Evolutionary conservation across 2,329 filamentous ascomycete genomes (phyloP).

Genomic region (Mycosphaerella sp.): DNA sequence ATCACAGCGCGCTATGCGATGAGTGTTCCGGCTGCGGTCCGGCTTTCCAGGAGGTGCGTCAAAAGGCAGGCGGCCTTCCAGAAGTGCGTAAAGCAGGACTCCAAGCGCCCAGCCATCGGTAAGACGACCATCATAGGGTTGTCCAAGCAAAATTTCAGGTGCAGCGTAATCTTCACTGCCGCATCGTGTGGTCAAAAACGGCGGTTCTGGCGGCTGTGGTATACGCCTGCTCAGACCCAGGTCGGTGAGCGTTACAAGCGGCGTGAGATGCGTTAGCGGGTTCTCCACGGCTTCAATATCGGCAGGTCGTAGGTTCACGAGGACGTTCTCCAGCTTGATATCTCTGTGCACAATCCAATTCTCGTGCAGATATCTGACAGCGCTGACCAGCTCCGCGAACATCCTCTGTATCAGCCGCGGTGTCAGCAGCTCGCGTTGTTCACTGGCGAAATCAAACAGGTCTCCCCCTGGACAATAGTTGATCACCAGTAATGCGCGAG

Average conservation of each 20-base stretch:
- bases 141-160: slow-evolving; percentile 91
- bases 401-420: slow-evolving; percentile 71
- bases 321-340: slow-evolving; percentile 96
- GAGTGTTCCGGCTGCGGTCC: slow-evolving; percentile 66
- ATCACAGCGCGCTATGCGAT: slow-evolving; percentile 91
- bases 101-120: slow-evolving; percentile 95
- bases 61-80: slow-evolving; percentile 90
- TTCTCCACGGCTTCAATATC: slow-evolving; percentile 58
- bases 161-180: slow-evolving; percentile 97
- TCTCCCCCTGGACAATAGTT: slow-evolving; percentile 93
- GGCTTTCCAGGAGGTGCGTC: slow-evolving; percentile 78
- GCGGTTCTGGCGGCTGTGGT: slow-evolving; percentile 63
- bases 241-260: slow-evolving; percentile 84
- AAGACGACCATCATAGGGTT: slow-evolving; percentile 84
- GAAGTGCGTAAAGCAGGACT: slow-evolving; percentile 84
- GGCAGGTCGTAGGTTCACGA: slow-evolving; percentile 70
- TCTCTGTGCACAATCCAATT: slow-evolving; percentile 89
- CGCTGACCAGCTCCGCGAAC: slow-evolving; percentile 81
- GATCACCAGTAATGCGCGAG: slow-evolving; percentile 75
- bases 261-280: slow-evolving; percentile 70
- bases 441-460: slow-evolving; percentile 83
- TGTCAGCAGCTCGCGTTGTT: slow-evolving; percentile 61
- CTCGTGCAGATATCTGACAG: slow-evolving; percentile 77
- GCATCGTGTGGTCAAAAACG: slow-evolving; percentile 86
- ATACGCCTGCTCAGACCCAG: slow-evolving; percentile 83